These are phyloP conservation scores for Mrakia frigida DNA, from an alignment of 768 basidiomycete species.

Conservation along the genomic window DNA sequence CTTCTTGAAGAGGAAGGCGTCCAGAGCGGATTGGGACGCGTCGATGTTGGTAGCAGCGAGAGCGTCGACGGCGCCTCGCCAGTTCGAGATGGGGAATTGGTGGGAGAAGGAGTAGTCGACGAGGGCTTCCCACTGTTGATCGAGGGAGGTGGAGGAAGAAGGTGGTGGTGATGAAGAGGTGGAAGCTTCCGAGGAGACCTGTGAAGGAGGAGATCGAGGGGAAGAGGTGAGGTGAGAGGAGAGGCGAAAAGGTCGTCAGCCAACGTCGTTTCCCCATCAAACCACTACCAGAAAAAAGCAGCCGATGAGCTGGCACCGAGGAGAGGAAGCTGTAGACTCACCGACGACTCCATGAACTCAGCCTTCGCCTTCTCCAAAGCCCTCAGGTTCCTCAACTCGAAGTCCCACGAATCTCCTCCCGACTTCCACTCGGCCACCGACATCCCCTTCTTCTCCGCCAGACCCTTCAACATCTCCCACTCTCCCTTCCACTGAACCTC, in stretches of 20 bases:
- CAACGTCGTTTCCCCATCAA: no score
- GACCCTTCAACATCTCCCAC: neutral
- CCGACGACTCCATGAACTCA: neutral
- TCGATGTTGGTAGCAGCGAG: neutral
- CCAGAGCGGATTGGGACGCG: conserved; percentile 2
- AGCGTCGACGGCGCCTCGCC: neutral
- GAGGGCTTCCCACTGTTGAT: neutral
- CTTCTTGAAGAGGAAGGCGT: conserved; percentile 5
- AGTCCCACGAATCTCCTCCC: conserved; percentile 1
- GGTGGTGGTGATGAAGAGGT: neutral
- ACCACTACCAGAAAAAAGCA: no score
- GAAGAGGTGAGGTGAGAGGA: no score
- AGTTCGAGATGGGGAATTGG: conserved; percentile 10
- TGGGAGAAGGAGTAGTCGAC: conserved; percentile 15
- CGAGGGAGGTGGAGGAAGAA: neutral
- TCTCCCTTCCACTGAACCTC: conserved; percentile 16
- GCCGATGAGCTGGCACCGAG: no score
- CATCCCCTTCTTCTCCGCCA: conserved; percentile 16
- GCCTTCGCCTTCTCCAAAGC: neutral
- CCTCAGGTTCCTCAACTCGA: conserved; percentile 8
- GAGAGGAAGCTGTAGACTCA: neutral
- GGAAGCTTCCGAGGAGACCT: conserved; percentile 1
- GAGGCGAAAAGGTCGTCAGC: no score
- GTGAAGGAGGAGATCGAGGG: no score
- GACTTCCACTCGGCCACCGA: conserved; percentile 1